phyloP scores from a whole-genome alignment of 148 eudicot genomes.

The Polygonum aviculare region DNA sequence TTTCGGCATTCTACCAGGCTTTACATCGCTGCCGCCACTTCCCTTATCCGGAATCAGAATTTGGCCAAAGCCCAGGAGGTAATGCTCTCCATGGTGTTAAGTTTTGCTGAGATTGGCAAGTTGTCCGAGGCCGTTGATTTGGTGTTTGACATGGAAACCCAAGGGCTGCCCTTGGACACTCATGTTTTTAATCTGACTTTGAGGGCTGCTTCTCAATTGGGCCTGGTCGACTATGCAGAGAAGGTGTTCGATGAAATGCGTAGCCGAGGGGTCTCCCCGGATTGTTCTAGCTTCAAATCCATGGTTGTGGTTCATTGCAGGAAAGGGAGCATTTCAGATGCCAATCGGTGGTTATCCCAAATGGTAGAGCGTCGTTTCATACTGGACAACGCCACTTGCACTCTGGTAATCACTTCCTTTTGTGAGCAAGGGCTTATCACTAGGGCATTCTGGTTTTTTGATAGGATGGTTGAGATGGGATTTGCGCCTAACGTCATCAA shows the following conservation, averaged over 20 bases:
- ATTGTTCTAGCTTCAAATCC: constrained; percentile 44
- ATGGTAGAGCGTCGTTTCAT: constrained; percentile 54
- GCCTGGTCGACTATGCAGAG: constrained; percentile 49
- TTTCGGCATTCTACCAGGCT: constrained; percentile 66
- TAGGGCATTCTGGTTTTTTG: constrained; percentile 57
- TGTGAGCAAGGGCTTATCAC: constrained; percentile 42
- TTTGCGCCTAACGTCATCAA: constrained; percentile 68
- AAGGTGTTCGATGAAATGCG: constrained; percentile 76
- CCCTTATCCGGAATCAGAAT: constrained; percentile 58
- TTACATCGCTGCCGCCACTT: constrained; percentile 55
- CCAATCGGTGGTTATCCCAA: constrained; percentile 57
- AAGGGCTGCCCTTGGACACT: constrained; percentile 43
- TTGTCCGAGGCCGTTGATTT: constrained; percentile 69
- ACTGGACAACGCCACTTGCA: constrained; percentile 63
- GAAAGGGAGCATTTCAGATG: constrained; percentile 34
- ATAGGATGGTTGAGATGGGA: constrained; percentile 63
- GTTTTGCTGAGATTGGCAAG: constrained; percentile 70
- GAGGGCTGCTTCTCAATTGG: constrained; percentile 37
- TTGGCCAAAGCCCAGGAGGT: constrained; percentile 67
- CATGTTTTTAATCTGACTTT: constrained; percentile 43
- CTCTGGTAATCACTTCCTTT: constrained; percentile 49
- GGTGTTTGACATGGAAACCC: constrained; percentile 82
- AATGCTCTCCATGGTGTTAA: constrained; percentile 54
- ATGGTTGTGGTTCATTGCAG: constrained; percentile 66
- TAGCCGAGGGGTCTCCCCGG: constrained; percentile 50